Evolutionary conservation across 1,284 basidiomycete genomes (phyloP), one percentile per base, ranked within the genome.

Genomic region (Sparassis latifolia): DNA sequence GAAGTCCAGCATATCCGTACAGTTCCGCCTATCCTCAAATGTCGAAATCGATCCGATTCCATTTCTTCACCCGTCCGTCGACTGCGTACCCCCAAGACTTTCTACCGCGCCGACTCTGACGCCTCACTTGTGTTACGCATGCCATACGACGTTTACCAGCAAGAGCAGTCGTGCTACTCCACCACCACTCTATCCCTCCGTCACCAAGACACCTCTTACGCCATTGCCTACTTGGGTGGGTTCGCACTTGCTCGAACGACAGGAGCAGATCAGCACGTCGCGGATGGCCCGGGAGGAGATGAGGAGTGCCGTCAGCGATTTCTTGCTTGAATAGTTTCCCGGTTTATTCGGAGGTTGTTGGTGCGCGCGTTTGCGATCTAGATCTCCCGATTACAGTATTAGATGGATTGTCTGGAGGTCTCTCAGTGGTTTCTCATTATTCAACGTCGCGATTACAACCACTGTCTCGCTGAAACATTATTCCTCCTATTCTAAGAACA

Each of bases 1-100:
- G 60, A 62, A 58, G 48, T 50, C 57, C 0, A 53, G 58, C 10
- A 61, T 58, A 44, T 55, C 60, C n/a, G 57, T 61, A 30, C 54
- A 56, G 43, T 45, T 44, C 42, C 49, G 39, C 51, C 42, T 45
- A 20, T 3, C n/a, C 3, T 40, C 37, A 9, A 28, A 41, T 31
- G n/a, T 10, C 29, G 29, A 35, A 20, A 33, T 10, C 27, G 40
- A 28, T 28, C 9, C 40, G 9, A 27, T 10, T 42, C 7, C 40
- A 7, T 27, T 27, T 10, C 40, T 9, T 7, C 10, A 12, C 10
- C 40, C 9, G 20, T 12, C 10, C 28, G 40, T 42, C 40, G 20
- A 6, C 6, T 42, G 7, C 40, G 28, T 6, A 37, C 35, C 7
- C 12, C 41, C 20, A 20, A 20, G 20, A 20, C 3, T 42, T 41